Percentiles rank a stretch among this genome's conserved stretches.
phyloP scores from a whole-genome alignment of 352 stramenopile genomes.

The Phytopythium aichiense region DNA sequence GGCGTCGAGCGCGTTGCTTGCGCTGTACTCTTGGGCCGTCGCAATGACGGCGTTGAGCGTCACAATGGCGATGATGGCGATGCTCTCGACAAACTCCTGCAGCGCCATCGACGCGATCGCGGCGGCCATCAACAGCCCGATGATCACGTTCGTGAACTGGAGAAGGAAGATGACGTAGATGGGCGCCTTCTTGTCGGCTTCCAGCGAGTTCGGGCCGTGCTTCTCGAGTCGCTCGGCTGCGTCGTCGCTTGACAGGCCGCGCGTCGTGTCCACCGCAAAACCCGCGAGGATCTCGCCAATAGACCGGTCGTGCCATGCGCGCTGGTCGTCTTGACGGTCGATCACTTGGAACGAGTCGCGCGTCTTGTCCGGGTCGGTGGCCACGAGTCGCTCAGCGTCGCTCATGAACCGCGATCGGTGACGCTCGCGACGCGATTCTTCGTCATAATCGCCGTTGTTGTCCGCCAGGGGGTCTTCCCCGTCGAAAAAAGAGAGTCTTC shows the following conservation, averaged over 20 bases:
- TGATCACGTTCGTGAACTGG: conserved; percentile 79
- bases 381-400: conserved; percentile 50
- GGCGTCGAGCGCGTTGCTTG: conserved; percentile 64
- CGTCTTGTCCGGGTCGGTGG: conserved; percentile 38
- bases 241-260: conserved; percentile 28
- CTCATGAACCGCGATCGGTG: conserved; percentile 57
- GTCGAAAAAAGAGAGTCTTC: conserved; percentile 7
- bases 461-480: conserved; percentile 9
- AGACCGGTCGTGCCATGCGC: conserved; percentile 53
- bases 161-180: conserved; percentile 63
- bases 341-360: conserved; percentile 55
- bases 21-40: conserved; percentile 62
- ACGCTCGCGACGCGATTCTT: conserved; percentile 14
- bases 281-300: conserved; percentile 32
- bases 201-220: conserved; percentile 45
- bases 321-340: conserved; percentile 34
- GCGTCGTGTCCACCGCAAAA: conserved; percentile 35
- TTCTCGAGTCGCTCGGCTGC: conserved; percentile 31
- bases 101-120: conserved; percentile 59
- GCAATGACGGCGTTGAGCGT: conserved; percentile 69
- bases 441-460: conserved; percentile 14
- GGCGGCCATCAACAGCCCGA: conserved; percentile 55
- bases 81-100: conserved; percentile 63
- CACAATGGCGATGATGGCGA: conserved; percentile 71
- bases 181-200: conserved; percentile 51